Conservation (phyloP, 768 basidiomycete species). For the Lentinula guzmanii region DNA sequence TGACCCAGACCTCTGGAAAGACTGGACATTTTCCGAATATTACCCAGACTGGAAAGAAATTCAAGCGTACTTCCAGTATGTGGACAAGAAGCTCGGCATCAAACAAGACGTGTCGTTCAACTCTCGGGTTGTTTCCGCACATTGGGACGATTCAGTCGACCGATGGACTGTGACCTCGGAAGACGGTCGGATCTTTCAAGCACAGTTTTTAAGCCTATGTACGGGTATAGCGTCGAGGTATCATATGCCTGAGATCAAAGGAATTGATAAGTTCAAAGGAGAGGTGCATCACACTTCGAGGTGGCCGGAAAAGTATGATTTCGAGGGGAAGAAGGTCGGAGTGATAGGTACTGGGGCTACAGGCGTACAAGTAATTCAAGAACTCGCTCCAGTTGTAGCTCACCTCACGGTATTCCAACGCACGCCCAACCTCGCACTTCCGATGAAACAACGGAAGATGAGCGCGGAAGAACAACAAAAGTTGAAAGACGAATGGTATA, state of each 20-base stretch:
- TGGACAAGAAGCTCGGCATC: constrained; percentile 1
- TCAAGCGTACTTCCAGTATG: not conserved
- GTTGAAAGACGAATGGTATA: not conserved
- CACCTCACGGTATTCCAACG: constrained; percentile 14
- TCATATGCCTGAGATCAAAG: constrained; percentile 1
- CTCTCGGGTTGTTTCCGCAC: not conserved
- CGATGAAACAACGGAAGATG: constrained; percentile 1
- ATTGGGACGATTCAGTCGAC: not conserved
- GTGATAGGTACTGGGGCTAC: constrained; percentile 5
- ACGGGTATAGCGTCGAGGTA: constrained; percentile 1
- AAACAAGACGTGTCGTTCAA: constrained; percentile 4
- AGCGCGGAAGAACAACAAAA: not conserved
- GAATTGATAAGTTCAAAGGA: constrained; percentile 3
- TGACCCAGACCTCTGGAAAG: not conserved
- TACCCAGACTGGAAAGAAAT: constrained; percentile 2
- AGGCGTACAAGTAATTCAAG: constrained; percentile 9
- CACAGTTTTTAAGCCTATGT: not conserved
- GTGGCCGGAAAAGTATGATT: not conserved
- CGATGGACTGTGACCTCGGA: not conserved
- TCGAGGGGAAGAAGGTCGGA: constrained; percentile 5
- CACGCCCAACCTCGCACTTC: constrained; percentile 2
- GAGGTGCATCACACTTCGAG: not conserved
- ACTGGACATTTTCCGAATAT: not conserved
- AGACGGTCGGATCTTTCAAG: not conserved
- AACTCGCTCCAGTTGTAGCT: not conserved